Base-by-base conservation (phyloP, 2,329 filamentous ascomycete genomes). In the Domatiomyces catenatus region DNA sequence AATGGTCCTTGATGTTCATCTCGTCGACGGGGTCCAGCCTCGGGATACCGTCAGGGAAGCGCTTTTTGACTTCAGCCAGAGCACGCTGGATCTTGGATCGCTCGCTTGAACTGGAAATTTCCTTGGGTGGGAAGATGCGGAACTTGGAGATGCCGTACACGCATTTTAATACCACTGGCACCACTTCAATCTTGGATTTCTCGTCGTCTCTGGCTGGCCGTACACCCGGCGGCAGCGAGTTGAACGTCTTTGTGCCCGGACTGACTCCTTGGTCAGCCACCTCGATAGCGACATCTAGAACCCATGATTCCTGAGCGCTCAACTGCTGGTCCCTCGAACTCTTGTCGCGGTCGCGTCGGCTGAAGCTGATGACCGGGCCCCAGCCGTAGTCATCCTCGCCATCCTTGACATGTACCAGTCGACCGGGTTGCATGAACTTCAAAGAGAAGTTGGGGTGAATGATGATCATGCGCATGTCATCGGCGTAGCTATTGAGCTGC, bases 21-120 rank as follows among this genome's bases (percentile, higher is more conserved):
- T 95, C 89, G 66, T 96, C 89, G 42, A 98, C 83, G 0, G 92
- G 92, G 61, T 98, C 92, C 17, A 98, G 71, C 5, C 89, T 75
- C 2, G 92, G 84, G 51, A 98, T 72, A 2, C 92, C 92, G 62
- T 98, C 92, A 0, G 89, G 88, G 70, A 98, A 96, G 22, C 92
- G 82, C 58, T 80, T 80, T 67, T 85, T 78, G 15, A 94, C 82
- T 66, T 96, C 90, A 43, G 79, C 76, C 24, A 96, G 68, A 3
- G 76, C 68, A 62, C 83, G 85, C 50, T 77, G 75, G 28, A 84
- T 74, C 1, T 74, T 76, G 57, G 84, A 84, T 51, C 82, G 79
- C 47, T 87, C 78, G n/a, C 83, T 75, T 2, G 74, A 67, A 1
- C 76, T 74, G 57, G 80, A 79, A 39, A 93, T 67, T 50, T 94